Evolutionary conservation across 495 filamentous ascomycete species (phyloP).

Genomic region (Aeminium ludgeri): DNA sequence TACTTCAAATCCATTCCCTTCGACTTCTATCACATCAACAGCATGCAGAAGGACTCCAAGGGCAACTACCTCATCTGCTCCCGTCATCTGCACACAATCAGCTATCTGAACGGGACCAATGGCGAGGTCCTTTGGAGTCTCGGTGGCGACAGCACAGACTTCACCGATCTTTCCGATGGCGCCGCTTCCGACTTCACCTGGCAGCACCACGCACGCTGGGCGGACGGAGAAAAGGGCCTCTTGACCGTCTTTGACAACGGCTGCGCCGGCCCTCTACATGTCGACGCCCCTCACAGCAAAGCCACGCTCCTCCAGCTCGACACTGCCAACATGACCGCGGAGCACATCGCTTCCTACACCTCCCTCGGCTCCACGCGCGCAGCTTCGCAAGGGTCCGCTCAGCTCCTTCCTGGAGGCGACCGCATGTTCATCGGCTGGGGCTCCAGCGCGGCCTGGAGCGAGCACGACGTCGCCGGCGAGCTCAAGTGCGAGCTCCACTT

Average conservation of each 20-base stretch:
- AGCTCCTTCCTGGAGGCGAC: slow-evolving; percentile 13
- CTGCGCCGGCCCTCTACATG: slow-evolving; percentile 8
- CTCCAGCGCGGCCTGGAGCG: slow-evolving; percentile 10
- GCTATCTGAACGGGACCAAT: slow-evolving; percentile 14
- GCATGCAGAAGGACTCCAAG: slow-evolving; percentile 19
- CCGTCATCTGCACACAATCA: slow-evolving; percentile 16
- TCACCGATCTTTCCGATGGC: slow-evolving; percentile 11
- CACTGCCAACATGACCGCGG: slow-evolving; percentile 7
- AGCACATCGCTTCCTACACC: slow-evolving; percentile 6
- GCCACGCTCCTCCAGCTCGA: slow-evolving; percentile 12
- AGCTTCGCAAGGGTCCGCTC: slow-evolving; percentile 18
- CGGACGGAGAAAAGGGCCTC: slow-evolving; percentile 4
- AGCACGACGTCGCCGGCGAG: slow-evolving; percentile 10
- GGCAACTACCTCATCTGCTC: slow-evolving; percentile 22
- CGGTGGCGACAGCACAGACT: slow-evolving; percentile 17
- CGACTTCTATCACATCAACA: slow-evolving; percentile 24
- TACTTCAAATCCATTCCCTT: slow-evolving; percentile 13
- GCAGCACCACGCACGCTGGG: slow-evolving; percentile 22
- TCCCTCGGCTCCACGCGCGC: slow-evolving; percentile 6
- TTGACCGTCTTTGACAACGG: slow-evolving; percentile 22
- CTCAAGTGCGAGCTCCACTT: slow-evolving; percentile 19
- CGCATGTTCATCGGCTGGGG: slow-evolving; percentile 16
- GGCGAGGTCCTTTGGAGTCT: slow-evolving; percentile 18
- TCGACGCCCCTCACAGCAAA: slow-evolving; percentile 13
- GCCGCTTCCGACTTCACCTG: slow-evolving; percentile 15